phyloP scores from a whole-genome alignment of 2,329 filamentous ascomycete genomes.

The Pyrenochaeta sp. region DNA sequence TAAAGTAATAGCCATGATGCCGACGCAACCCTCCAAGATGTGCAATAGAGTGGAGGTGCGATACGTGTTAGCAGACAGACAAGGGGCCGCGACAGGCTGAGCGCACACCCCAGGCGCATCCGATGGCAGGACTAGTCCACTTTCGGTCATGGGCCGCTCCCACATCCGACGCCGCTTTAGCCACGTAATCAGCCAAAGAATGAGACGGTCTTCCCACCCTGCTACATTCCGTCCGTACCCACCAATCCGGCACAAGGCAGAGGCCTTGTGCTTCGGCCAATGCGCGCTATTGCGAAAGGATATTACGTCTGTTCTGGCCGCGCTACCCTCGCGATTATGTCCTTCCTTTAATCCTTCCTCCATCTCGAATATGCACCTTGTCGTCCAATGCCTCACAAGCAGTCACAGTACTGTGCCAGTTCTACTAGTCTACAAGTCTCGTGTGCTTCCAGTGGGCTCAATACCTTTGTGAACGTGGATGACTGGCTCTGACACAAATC shows the following conservation, averaged over 20 bases:
- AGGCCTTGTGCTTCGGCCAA: not conserved
- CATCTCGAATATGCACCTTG: not conserved
- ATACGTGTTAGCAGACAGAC: not conserved
- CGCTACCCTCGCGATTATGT: not conserved
- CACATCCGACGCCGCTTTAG: not conserved
- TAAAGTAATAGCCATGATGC: not conserved
- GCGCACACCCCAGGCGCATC: not conserved
- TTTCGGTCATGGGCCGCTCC: not conserved
- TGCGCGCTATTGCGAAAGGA: not conserved
- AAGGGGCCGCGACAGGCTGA: constrained; percentile 1
- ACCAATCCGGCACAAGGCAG: not conserved
- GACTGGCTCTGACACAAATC: not conserved
- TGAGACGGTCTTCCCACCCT: not conserved
- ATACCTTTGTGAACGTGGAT: not conserved
- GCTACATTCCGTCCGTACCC: not conserved
- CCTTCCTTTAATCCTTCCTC: not conserved
- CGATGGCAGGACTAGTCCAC: not conserved
- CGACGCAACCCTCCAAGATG: constrained; percentile 6
- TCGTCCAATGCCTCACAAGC: not conserved
- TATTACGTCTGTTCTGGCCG: not conserved
- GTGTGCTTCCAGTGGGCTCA: not conserved
- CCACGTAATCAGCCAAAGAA: not conserved
- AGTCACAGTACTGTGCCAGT: not conserved
- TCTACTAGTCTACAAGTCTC: not conserved
- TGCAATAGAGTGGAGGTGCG: constrained; percentile 3